Conservation (phyloP, 73 alveolate genomes). For the Blepharisma japonicum region DNA sequence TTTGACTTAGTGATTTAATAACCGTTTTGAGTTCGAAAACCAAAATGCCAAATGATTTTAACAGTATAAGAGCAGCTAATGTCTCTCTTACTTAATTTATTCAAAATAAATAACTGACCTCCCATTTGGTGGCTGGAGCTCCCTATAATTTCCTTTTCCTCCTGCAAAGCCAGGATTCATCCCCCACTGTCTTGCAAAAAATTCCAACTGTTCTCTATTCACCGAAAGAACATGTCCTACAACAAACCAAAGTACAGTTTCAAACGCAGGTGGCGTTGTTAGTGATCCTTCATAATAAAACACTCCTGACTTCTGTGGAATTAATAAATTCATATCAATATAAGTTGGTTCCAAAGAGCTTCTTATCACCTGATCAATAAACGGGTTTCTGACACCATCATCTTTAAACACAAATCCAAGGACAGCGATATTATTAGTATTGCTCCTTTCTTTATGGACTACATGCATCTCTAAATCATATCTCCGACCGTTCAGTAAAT, state of each 20-base stretch:
- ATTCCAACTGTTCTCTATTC: conserved; percentile 46
- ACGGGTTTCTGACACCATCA: conserved; percentile 35
- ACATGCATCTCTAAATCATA: conserved; percentile 84
- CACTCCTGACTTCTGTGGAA: conserved; percentile 32
- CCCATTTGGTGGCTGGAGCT: conserved; percentile 42
- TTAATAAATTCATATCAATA: conserved; percentile 37
- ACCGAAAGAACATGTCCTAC: conserved; percentile 37
- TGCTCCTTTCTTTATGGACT: conserved; percentile 49
- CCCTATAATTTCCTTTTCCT: conserved; percentile 70
- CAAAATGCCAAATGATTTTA: no score
- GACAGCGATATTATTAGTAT: conserved; percentile 42
- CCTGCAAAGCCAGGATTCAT: conserved; percentile 40
- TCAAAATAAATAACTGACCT: conserved; percentile 34
- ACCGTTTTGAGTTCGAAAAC: no score
- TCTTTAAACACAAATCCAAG: conserved; percentile 51
- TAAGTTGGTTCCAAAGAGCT: conserved; percentile 30
- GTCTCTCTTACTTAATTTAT: neutral
- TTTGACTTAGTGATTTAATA: no score
- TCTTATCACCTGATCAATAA: conserved; percentile 26
- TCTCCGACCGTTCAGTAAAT: conserved; percentile 61
- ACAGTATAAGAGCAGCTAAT: neutral
- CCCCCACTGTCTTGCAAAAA: conserved; percentile 39
- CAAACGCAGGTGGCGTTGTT: conserved; percentile 68
- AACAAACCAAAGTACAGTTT: conserved; percentile 60
- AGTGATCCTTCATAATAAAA: conserved; percentile 58